These are phyloP conservation scores for Entomophthora muscae DNA, from an alignment of 371 early-diverging fungal genomes.

Conservation along the genomic window DNA sequence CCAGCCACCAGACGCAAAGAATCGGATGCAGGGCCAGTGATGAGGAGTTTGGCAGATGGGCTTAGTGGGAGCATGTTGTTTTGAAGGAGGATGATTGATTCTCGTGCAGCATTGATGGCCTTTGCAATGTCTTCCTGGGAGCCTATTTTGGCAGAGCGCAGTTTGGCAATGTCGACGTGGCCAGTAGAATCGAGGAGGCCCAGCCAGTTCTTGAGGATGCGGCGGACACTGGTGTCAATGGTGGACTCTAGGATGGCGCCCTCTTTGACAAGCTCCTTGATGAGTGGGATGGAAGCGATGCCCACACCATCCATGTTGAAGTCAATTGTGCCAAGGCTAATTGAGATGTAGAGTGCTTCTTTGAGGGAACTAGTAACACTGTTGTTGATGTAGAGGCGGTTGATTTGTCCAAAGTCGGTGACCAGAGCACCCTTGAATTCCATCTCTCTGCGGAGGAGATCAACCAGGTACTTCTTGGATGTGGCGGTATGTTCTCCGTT, in stretches of 20 bases:
- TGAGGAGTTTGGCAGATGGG: slow-evolving; percentile 15
- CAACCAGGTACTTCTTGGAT: slow-evolving; percentile 29
- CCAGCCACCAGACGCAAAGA: slow-evolving; percentile 31
- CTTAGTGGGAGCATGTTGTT: slow-evolving; percentile 24
- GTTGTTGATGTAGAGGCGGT: too few species aligned
- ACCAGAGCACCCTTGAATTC: slow-evolving; percentile 40
- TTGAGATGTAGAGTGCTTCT: slow-evolving; percentile 24
- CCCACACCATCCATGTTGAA: slow-evolving; percentile 49
- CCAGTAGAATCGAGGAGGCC: slow-evolving; percentile 29
- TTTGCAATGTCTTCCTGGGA: slow-evolving; percentile 21
- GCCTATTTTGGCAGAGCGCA: slow-evolving; percentile 17
- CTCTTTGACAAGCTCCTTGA: slow-evolving; percentile 19
- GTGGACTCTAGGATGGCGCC: slow-evolving; percentile 17
- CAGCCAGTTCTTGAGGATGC: slow-evolving; percentile 23
- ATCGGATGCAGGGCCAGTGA: slow-evolving; percentile 28
- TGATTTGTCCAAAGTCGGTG: slow-evolving; percentile 45
- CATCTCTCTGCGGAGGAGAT: slow-evolving; percentile 31
- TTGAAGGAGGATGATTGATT: slow-evolving; percentile 36
- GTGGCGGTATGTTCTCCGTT: slow-evolving; percentile 38
- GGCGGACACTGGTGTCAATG: slow-evolving; percentile 27
- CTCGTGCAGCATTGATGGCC: slow-evolving; percentile 26
- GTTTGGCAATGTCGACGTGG: slow-evolving; percentile 14
- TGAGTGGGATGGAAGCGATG: slow-evolving; percentile 22
- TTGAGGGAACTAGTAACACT: slow-evolving; percentile 22
- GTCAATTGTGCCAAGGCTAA: slow-evolving; percentile 32